These are phyloP conservation scores for Hygrocybe coccinea DNA, from an alignment of 768 basidiomycete genomes.

Conservation along the genomic window DNA sequence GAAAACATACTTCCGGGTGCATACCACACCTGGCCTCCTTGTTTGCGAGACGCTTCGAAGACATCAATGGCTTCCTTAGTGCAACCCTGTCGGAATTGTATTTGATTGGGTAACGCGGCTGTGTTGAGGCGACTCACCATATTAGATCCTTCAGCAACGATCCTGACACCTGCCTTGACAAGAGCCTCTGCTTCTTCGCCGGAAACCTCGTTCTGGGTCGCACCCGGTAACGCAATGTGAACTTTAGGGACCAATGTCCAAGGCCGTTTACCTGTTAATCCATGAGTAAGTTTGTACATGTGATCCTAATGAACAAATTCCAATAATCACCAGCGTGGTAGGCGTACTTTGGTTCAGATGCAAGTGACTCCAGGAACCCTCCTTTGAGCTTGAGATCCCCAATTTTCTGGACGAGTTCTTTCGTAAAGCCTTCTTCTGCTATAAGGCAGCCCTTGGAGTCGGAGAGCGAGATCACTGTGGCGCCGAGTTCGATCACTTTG, in stretches of 20 bases:
- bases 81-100: conserved; percentile 42
- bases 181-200: conserved; percentile 66
- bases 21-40: conserved; percentile 55
- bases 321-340: conserved; percentile 42
- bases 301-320: neutral
- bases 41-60: conserved; percentile 58
- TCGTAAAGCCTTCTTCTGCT: conserved; percentile 53
- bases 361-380: conserved; percentile 39
- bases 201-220: conserved; percentile 68
- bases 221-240: conserved; percentile 65
- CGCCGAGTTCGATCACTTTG: conserved; percentile 74
- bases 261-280: conserved; percentile 48
- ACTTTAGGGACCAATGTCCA: conserved; percentile 60
- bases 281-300: neutral
- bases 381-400: conserved; percentile 53
- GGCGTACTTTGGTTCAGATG: conserved; percentile 37
- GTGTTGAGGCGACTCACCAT: conserved; percentile 37
- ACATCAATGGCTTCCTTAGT: conserved; percentile 68
- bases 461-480: conserved; percentile 63
- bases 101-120: neutral
- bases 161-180: conserved; percentile 59
- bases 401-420: conserved; percentile 49
- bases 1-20: conserved; percentile 59
- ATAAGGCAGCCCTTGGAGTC: conserved; percentile 71
- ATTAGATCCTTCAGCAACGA: conserved; percentile 75